These are phyloP conservation scores for Scalesia atractyloides DNA, from an alignment of 129 eudicot species.

Conservation along the genomic window DNA sequence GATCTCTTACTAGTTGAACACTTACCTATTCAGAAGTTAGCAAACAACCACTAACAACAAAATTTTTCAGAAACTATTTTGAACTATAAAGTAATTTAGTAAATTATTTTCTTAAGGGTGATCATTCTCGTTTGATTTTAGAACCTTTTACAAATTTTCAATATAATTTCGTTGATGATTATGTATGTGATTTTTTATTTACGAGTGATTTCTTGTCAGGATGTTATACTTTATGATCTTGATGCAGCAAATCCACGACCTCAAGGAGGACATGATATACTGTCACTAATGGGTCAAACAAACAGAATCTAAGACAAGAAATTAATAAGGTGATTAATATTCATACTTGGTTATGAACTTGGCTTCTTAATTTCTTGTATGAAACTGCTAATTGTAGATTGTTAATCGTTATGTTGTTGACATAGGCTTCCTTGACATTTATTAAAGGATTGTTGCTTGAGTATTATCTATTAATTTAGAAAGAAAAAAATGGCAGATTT, in stretches of 20 bases:
- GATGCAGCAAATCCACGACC: constrained; percentile 99
- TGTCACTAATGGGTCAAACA: constrained; percentile 95
- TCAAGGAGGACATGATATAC: constrained; percentile 99
- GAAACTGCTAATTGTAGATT: constrained; percentile 51
- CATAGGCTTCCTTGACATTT: too few species aligned
- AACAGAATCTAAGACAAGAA: constrained; percentile 89
- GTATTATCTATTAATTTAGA: too few species aligned
- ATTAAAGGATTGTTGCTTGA: too few species aligned
- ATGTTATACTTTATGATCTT: constrained; percentile 95
- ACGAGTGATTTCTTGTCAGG: constrained; percentile 38
- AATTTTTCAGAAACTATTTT: too few species aligned
- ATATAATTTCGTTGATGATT: too few species aligned
- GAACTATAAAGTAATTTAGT: too few species aligned
- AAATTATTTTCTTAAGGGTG: too few species aligned
- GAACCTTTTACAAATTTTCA: background rate
- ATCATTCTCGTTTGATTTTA: too few species aligned
- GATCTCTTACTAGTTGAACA: too few species aligned
- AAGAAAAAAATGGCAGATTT: too few species aligned
- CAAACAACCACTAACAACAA: too few species aligned
- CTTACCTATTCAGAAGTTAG: too few species aligned
- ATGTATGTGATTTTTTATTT: background rate
- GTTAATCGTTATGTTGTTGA: constrained; percentile 95
- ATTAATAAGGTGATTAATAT: constrained; percentile 64
- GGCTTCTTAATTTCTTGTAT: background rate
- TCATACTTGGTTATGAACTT: background rate